Evolutionary conservation across 805 yeast genomes (phyloP), one percentile per base, ranked within the genome.

Genomic region (Saccharomyces jurei): DNA sequence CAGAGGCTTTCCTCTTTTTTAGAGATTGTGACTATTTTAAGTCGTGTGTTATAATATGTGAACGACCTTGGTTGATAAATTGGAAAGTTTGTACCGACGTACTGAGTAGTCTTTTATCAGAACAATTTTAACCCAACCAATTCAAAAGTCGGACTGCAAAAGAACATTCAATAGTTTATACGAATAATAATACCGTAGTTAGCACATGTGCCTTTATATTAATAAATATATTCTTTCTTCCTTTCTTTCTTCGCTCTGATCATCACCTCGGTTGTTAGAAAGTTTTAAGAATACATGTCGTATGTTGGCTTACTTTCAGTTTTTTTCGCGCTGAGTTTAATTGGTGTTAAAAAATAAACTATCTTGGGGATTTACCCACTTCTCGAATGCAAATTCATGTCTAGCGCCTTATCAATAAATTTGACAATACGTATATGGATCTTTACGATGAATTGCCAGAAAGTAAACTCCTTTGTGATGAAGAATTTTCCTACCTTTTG

Each of bases 381-480:
- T 46, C 22, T 46, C 22, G 22, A 27, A 9, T 46, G 6, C 22
- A 46, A n/a, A n/a, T 46, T 46, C 29, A 28, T 46, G 10, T 17
- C 25, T 36, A 17, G 44, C 25, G 13, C 44, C 10, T 36, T 36
- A 36, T 17, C 25, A 36, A 36, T 10, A 36, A 36, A 36, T 46
- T 46, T n/a, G 31, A 41, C 46, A 27, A 41, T 41, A 51, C 47
- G 41, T 54, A 27, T 32, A 76, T 76, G 79, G 78, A 76, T 55
- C 66, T 75, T 36, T 74, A 75, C 58, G 73, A 73, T 52, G 74
- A 73, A 54, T 63, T 73, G 29, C 77, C 77, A 0, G 52, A 63
- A 6, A 69, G 79, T 22, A 51, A 58, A 17, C 58, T 74, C 17
- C 62, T 75, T n/a, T 65, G 65, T 56, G 68, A 67, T 3, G 69